These are phyloP conservation scores for Lavandula angustifolia DNA, from an alignment of 257 asterid species.

Conservation along the genomic window DNA sequence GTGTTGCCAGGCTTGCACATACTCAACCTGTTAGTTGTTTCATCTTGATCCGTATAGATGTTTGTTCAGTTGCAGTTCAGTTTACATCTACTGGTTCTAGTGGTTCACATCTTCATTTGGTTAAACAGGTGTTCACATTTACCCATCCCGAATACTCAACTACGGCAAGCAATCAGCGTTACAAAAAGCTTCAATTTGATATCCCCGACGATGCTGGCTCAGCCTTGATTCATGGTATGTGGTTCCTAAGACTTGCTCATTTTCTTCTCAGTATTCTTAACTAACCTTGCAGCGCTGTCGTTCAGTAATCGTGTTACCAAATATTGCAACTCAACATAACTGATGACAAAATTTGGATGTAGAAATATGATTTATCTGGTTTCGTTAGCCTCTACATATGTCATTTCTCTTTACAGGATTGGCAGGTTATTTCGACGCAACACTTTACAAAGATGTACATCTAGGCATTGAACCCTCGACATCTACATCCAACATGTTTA, in stretches of 20 bases:
- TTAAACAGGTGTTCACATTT: constrained; percentile 79
- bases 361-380: neutral
- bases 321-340: neutral
- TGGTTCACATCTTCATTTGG: constrained; percentile 34
- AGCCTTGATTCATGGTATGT: constrained; percentile 84
- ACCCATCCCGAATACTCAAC: constrained; percentile 73
- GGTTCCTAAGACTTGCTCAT: constrained; percentile 8
- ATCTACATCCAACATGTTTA: constrained; percentile 94
- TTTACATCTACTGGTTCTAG: constrained; percentile 20
- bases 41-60: constrained; percentile 32
- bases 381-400: neutral
- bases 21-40: constrained; percentile 76
- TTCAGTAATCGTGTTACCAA: neutral
- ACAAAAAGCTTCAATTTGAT: constrained; percentile 69
- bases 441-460: constrained; percentile 89
- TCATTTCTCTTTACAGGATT: constrained; percentile 55
- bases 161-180: constrained; percentile 66
- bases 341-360: neutral
- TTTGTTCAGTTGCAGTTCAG: constrained; percentile 5
- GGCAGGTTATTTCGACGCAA: constrained; percentile 96
- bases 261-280: neutral
- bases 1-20: constrained; percentile 84
- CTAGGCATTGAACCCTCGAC: constrained; percentile 96
- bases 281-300: neutral
- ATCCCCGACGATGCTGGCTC: constrained; percentile 81